Conservation (phyloP, 148 eudicot species). For the Amaranthus cruentus region DNA sequence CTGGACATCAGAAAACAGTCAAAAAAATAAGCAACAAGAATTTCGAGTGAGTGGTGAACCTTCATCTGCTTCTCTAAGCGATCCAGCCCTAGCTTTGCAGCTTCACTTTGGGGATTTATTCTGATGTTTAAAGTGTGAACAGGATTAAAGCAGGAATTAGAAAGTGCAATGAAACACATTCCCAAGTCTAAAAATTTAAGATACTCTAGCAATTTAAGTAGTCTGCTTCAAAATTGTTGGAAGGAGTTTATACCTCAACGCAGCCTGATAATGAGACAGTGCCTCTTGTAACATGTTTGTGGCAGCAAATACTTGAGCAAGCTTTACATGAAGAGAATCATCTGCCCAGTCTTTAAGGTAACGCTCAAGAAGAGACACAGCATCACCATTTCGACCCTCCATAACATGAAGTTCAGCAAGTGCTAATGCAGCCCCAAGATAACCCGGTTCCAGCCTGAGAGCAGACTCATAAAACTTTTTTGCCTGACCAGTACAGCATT, state of each 20-base stretch:
- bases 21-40: neutral
- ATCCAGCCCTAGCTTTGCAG: conserved; percentile 83
- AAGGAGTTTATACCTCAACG: conserved; percentile 56
- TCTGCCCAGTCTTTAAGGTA: conserved; percentile 98
- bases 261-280: conserved; percentile 86
- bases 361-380: conserved; percentile 83
- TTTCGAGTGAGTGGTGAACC: conserved; percentile 34
- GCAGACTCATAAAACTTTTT: conserved; percentile 96
- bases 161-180: neutral
- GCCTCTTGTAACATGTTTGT: conserved; percentile 95
- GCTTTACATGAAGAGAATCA: conserved; percentile 95
- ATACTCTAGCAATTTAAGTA: neutral
- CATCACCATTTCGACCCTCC: conserved; percentile 94
- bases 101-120: conserved; percentile 83
- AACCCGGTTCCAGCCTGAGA: conserved; percentile 92
- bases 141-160: neutral
- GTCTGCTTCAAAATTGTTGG: neutral
- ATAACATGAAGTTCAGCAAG: conserved; percentile 92
- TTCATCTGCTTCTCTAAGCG: conserved; percentile 96
- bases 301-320: conserved; percentile 95
- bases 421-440: conserved; percentile 93
- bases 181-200: no score
- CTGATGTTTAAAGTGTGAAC: conserved; percentile 29
- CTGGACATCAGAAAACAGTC: neutral
- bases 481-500: conserved; percentile 42